Conservation (phyloP, 2,329 filamentous ascomycete species). For the Lachnellula occidentalis region DNA sequence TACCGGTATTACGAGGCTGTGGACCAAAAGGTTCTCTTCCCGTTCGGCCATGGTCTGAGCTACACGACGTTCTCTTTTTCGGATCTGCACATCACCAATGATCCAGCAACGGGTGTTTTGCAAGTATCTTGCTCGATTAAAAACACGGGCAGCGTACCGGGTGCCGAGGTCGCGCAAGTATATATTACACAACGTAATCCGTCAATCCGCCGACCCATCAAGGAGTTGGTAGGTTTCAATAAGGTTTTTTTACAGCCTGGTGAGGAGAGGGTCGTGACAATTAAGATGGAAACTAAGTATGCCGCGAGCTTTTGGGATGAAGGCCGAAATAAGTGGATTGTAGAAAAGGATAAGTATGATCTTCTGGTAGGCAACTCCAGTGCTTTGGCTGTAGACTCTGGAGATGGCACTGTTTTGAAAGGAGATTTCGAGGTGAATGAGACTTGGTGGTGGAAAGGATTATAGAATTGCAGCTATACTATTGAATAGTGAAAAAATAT, state of each 20-base stretch:
- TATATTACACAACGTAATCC: slow-evolving; percentile 49
- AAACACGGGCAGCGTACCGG: slow-evolving; percentile 44
- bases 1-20: slow-evolving; percentile 67
- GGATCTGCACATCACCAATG: no score
- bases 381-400: background rate
- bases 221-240: slow-evolving; percentile 60
- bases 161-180: slow-evolving; percentile 53
- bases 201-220: slow-evolving; percentile 49
- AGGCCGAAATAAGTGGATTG: slow-evolving; percentile 57
- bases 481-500: no score
- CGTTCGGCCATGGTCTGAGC: slow-evolving; percentile 69
- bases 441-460: slow-evolving; percentile 62
- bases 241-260: slow-evolving; percentile 60
- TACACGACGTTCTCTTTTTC: slow-evolving; percentile 58
- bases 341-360: slow-evolving; percentile 60
- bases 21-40: slow-evolving; percentile 56
- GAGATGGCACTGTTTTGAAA: slow-evolving; percentile 42
- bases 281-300: slow-evolving; percentile 57
- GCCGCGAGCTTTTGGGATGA: slow-evolving; percentile 68
- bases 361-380: slow-evolving; percentile 57
- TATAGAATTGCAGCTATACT: slow-evolving; percentile 34
- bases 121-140: no score
- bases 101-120: no score
- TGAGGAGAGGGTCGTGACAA: slow-evolving; percentile 49
- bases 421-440: slow-evolving; percentile 51